phyloP scores from a whole-genome alignment of 2,329 filamentous ascomycete species.

The Myriosclerotinia scirpicola region DNA sequence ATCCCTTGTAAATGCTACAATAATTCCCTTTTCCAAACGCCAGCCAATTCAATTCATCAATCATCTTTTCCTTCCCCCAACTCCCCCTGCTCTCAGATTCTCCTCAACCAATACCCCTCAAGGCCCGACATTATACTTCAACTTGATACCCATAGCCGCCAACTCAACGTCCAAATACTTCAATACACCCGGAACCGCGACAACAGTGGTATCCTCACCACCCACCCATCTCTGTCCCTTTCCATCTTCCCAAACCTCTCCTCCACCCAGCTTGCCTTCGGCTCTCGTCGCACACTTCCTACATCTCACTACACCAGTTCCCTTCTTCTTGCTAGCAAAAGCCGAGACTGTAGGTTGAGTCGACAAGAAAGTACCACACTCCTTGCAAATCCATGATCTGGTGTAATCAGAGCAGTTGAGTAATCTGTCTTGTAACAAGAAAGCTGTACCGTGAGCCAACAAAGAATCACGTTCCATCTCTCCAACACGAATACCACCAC shows the following conservation, averaged over 20 bases:
- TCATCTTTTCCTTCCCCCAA: not conserved
- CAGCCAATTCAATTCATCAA: conserved; percentile 17
- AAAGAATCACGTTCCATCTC: conserved; percentile 98
- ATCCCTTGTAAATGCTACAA: conserved; percentile 30
- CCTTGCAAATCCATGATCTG: conserved; percentile 83
- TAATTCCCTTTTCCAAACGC: conserved; percentile 26
- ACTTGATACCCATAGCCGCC: conserved; percentile 91
- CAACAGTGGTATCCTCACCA: conserved; percentile 85
- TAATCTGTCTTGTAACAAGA: conserved; percentile 89
- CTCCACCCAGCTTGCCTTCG: conserved; percentile 49
- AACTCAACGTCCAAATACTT: conserved; percentile 94
- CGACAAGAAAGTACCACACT: conserved; percentile 86
- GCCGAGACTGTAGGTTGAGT: conserved; percentile 76
- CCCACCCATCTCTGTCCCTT: conserved; percentile 81
- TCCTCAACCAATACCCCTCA: conserved; percentile 17
- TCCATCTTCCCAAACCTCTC: conserved; percentile 91
- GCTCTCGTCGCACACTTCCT: conserved; percentile 64
- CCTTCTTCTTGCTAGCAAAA: conserved; percentile 63
- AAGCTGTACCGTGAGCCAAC: conserved; percentile 91
- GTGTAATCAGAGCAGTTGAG: conserved; percentile 97
- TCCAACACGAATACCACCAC: conserved; percentile 97
- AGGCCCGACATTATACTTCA: conserved; percentile 78
- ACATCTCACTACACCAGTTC: conserved; percentile 72
- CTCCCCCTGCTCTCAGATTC: not conserved
- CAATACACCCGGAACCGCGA: conserved; percentile 89